A percentile compares a stretch with the other conserved stretches of the same genome.
These are phyloP conservation scores for Cladosporium sp. DNA, from an alignment of 2,329 filamentous ascomycete species.

Conservation along the genomic window DNA sequence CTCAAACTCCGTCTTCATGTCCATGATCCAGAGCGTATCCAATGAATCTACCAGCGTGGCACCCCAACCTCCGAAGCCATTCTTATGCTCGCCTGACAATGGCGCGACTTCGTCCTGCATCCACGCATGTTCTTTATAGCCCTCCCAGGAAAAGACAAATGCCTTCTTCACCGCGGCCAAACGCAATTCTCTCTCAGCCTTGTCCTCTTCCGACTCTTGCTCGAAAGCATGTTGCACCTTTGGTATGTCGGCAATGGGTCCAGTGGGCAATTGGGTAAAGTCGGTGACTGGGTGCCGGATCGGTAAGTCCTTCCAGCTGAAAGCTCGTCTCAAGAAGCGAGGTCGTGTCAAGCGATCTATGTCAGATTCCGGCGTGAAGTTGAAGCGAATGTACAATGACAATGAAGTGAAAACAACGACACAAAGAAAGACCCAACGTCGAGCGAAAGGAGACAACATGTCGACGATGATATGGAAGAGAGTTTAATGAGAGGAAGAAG, in stretches of 20 bases:
- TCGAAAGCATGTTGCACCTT: slow-evolving; percentile 70
- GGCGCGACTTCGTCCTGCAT: slow-evolving; percentile 81
- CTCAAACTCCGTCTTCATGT: slow-evolving; percentile 60
- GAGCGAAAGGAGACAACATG: slow-evolving; percentile 25
- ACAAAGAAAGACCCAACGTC: slow-evolving; percentile 23
- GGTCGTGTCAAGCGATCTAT: slow-evolving; percentile 23
- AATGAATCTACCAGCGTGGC: slow-evolving; percentile 78
- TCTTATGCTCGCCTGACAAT: slow-evolving; percentile 56
- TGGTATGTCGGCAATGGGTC: slow-evolving; percentile 64
- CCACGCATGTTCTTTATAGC: slow-evolving; percentile 77
- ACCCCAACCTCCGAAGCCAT: slow-evolving; percentile 91
- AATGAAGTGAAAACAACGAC: slow-evolving; percentile 20
- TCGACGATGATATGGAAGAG: slow-evolving; percentile 4
- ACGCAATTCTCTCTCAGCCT: slow-evolving; percentile 60
- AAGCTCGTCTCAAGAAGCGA: slow-evolving; percentile 23
- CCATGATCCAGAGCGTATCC: slow-evolving; percentile 72
- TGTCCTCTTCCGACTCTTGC: slow-evolving; percentile 57
- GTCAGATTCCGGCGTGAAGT: background rate
- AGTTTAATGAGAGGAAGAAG: background rate
- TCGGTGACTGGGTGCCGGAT: slow-evolving; percentile 66
- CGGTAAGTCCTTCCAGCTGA: slow-evolving; percentile 29
- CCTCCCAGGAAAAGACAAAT: slow-evolving; percentile 74
- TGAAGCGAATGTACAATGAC: slow-evolving; percentile 17
- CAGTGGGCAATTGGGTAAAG: slow-evolving; percentile 70
- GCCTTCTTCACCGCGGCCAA: slow-evolving; percentile 65